These are phyloP conservation scores for Huiozyma naganishii DNA, from an alignment of 805 yeast species.

Conservation along the genomic window DNA sequence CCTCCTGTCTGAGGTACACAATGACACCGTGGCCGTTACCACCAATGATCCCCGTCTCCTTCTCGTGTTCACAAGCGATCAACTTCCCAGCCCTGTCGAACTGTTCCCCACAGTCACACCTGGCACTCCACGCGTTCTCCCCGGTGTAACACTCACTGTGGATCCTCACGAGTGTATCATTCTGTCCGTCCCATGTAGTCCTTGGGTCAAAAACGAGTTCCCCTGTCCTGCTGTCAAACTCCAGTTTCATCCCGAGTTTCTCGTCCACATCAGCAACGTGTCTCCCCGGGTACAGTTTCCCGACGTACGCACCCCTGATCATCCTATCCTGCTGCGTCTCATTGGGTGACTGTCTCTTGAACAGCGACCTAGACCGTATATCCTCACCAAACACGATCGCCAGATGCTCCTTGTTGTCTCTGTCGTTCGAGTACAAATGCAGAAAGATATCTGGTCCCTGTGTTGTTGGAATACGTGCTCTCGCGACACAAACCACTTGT, in stretches of 20 bases:
- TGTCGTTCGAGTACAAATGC: conserved; percentile 76
- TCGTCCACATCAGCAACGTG: conserved; percentile 53
- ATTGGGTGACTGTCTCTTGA: conserved; percentile 38
- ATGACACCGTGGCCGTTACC: conserved; percentile 82
- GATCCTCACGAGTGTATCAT: conserved; percentile 61
- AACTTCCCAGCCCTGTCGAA: conserved; percentile 93
- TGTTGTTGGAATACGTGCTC: conserved; percentile 95
- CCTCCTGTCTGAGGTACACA: conserved; percentile 93
- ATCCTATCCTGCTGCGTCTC: conserved; percentile 89
- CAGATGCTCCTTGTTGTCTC: conserved; percentile 86
- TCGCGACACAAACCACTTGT: conserved; percentile 71
- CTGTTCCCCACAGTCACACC: conserved; percentile 99
- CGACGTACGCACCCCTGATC: conserved; percentile 98
- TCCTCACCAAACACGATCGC: conserved; percentile 96
- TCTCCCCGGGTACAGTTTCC: conserved; percentile 83
- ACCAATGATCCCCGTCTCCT: conserved; percentile 33
- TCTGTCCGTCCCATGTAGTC: conserved; percentile 22
- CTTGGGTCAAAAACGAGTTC: conserved; percentile 12
- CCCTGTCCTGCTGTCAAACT: conserved; percentile 34
- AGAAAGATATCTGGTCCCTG: conserved; percentile 88
- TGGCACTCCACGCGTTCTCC: conserved; percentile 97
- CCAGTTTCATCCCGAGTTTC: conserved; percentile 28
- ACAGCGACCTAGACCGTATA: conserved; percentile 68
- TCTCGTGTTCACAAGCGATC: conserved; percentile 38
- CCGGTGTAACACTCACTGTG: conserved; percentile 99